Conservation (phyloP, 371 early-diverging fungal genomes). For the Mucor piriformis region DNA sequence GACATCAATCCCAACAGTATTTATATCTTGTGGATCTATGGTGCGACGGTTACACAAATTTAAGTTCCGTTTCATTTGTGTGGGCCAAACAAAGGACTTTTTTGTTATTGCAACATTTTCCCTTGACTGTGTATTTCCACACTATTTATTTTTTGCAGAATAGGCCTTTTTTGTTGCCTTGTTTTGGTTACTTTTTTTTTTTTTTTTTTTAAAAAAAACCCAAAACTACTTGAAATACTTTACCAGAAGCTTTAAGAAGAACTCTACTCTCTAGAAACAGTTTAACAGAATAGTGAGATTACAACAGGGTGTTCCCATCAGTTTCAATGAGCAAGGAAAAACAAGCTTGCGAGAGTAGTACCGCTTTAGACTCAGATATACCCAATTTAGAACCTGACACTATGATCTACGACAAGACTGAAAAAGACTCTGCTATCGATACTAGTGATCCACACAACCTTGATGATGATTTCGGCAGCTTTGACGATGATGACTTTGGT, state of each 20-base stretch:
- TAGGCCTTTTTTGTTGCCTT: neutral
- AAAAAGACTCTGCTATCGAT: neutral
- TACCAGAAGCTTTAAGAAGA: too few relatives aligned
- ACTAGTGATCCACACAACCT: neutral
- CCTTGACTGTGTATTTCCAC: neutral
- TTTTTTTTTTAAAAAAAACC: neutral
- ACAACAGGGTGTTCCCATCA: neutral
- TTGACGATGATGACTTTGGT: neutral
- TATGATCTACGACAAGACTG: neutral
- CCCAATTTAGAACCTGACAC: neutral
- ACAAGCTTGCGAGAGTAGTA: neutral
- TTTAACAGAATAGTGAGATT: too few relatives aligned
- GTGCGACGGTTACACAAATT: neutral
- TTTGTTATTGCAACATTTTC: neutral
- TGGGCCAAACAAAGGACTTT: neutral
- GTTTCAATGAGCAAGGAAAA: neutral
- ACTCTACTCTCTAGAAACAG: too few relatives aligned
- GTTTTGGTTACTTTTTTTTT: neutral
- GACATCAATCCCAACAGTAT: conserved; percentile 32
- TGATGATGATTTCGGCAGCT: neutral
- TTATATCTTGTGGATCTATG: conserved; percentile 26
- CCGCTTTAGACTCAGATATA: conserved; percentile 3
- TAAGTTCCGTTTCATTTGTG: neutral
- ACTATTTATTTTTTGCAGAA: neutral
- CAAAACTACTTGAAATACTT: too few relatives aligned